Conservation (phyloP, 345 rosid genomes). For the Triadica sebifera region DNA sequence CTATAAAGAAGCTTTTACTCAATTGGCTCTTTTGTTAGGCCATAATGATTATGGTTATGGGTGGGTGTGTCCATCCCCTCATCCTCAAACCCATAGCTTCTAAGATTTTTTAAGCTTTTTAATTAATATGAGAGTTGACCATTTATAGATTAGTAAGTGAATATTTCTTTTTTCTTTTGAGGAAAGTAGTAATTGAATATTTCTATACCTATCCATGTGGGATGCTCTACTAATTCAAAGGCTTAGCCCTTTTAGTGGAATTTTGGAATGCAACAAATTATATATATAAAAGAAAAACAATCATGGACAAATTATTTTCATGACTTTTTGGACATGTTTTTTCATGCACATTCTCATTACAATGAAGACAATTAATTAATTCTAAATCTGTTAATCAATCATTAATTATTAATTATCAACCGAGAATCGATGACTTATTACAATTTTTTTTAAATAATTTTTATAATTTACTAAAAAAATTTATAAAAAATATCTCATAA, state of each 20-base stretch:
- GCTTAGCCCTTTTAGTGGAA: neutral
- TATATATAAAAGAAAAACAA: too few species aligned
- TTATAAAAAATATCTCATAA: too few species aligned
- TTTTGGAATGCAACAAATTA: conserved; percentile 1
- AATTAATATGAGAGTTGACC: neutral
- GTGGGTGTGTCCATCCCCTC: neutral
- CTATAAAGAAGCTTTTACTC: neutral
- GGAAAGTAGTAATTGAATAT: too few species aligned
- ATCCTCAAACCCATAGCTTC: neutral
- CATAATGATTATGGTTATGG: neutral
- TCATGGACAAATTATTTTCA: conserved; percentile 1
- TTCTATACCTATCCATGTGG: neutral
- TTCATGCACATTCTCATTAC: too few species aligned
- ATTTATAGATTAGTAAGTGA: neutral
- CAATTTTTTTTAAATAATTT: too few species aligned
- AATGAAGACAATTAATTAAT: too few species aligned
- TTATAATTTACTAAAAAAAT: too few species aligned
- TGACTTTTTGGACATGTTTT: too few species aligned
- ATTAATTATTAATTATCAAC: too few species aligned
- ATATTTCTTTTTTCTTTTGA: too few species aligned
- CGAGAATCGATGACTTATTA: too few species aligned
- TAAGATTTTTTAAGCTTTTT: conserved; percentile 1
- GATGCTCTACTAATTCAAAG: conserved; percentile 10
- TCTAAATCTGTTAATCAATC: too few species aligned
- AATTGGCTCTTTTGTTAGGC: neutral